Evolutionary conservation across 1,284 basidiomycete species (phyloP).

Genomic region (Peniophora sp.): DNA sequence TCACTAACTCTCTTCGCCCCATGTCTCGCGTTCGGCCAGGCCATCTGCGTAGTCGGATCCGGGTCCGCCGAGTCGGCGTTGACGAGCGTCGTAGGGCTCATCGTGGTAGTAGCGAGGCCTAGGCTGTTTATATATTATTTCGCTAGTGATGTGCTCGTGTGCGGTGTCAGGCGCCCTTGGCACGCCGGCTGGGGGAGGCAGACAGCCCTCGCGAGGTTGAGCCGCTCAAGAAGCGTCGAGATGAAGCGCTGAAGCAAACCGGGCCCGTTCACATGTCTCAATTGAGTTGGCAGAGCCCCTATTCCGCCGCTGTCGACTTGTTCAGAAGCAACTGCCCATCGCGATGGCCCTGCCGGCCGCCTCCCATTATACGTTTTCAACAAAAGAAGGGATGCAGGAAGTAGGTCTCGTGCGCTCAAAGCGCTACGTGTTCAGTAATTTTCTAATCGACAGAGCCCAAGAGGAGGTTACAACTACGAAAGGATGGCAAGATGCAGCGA

Average conservation of each 20-base stretch:
- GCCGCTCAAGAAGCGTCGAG: not conserved
- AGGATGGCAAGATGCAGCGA: no score
- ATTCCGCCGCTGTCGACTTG: no score
- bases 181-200: not conserved
- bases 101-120: conserved; percentile 4
- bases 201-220: not conserved
- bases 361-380: no score
- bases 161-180: not conserved
- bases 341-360: no score
- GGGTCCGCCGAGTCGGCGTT: conserved; percentile 51
- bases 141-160: not conserved
- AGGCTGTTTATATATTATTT: not conserved
- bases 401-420: no score
- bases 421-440: no score
- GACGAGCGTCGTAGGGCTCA: conserved; percentile 39
- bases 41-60: conserved; percentile 65
- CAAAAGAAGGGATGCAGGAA: no score
- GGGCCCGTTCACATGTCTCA: no score
- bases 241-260: not conserved
- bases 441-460: no score
- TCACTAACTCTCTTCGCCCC: conserved; percentile 19
- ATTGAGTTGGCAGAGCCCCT: no score
- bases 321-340: no score
- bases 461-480: no score
- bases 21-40: conserved; percentile 49